A percentile compares a stretch with the other conserved stretches of the same genome.
phyloP scores from a whole-genome alignment of 2,329 filamentous ascomycete species.

The Pseudopithomyces chartarum region DNA sequence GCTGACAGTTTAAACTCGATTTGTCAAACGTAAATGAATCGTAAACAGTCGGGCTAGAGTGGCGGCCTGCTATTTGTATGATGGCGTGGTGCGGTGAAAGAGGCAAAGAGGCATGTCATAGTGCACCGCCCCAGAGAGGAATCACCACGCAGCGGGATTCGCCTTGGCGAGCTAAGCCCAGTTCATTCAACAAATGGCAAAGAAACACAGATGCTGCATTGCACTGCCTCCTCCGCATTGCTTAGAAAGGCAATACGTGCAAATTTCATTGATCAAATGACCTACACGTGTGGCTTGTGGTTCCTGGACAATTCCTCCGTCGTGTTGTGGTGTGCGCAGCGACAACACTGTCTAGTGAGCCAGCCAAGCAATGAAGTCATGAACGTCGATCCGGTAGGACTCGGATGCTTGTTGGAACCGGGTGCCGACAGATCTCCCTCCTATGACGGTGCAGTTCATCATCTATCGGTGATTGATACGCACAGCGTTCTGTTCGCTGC shows the following conservation, averaged over 20 bases:
- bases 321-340: neutral
- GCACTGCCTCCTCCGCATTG: neutral
- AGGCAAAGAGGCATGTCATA: neutral
- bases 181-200: neutral
- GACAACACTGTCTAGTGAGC: neutral
- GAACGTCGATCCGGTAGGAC: neutral
- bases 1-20: too few relatives aligned
- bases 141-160: neutral
- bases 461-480: neutral
- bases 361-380: slow-evolving; percentile 12
- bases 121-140: slow-evolving; percentile 8
- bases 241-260: neutral
- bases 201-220: neutral
- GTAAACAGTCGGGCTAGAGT: too few relatives aligned
- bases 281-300: neutral
- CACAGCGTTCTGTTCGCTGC: neutral
- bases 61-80: too few relatives aligned
- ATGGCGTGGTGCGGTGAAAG: neutral
- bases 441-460: slow-evolving; percentile 8
- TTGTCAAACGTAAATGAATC: too few relatives aligned
- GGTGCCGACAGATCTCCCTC: neutral
- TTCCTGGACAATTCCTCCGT: neutral
- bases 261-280: neutral
- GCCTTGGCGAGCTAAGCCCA: slow-evolving; percentile 3
- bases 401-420: slow-evolving; percentile 9